Conservation (phyloP, 2,329 filamentous ascomycete genomes). For the Ophiosphaerella herpotricha region DNA sequence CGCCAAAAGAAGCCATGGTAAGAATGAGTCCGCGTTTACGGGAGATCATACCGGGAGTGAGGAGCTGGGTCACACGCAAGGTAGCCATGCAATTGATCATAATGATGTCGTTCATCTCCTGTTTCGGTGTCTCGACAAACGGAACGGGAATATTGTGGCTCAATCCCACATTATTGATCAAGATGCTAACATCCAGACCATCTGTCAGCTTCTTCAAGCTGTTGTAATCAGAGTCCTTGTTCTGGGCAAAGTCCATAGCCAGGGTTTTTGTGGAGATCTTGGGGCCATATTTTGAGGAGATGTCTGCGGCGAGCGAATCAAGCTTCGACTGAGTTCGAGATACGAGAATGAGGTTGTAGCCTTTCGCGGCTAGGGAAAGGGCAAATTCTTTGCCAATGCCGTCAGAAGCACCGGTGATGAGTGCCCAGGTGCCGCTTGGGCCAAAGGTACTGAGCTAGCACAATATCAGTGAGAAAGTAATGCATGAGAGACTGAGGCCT, state of each 20-base stretch:
- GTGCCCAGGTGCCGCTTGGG: constrained; percentile 88
- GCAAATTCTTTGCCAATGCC: constrained; percentile 97
- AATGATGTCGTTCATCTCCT: constrained; percentile 88
- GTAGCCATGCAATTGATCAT: constrained; percentile 95
- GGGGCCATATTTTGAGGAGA: constrained; percentile 69
- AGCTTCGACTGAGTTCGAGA: constrained; percentile 96
- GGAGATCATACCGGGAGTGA: constrained; percentile 82
- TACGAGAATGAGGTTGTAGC: constrained; percentile 93
- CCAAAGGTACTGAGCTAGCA: constrained; percentile 80
- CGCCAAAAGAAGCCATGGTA: constrained; percentile 97
- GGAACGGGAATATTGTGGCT: constrained; percentile 91
- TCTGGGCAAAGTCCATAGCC: constrained; percentile 88
- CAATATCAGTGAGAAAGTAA: constrained; percentile 44
- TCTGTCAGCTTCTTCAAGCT: constrained; percentile 69
- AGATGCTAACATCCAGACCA: constrained; percentile 78
- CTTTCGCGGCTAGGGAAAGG: constrained; percentile 83
- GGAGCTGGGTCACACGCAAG: constrained; percentile 80
- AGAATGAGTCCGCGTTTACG: constrained; percentile 87
- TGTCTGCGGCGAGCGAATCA: constrained; percentile 73
- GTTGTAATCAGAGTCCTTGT: constrained; percentile 80
- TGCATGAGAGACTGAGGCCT: constrained; percentile 8
- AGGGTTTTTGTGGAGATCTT: constrained; percentile 73
- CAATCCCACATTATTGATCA: constrained; percentile 96
- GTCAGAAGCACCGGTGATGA: constrained; percentile 94
- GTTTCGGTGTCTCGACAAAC: constrained; percentile 76